Evolutionary conservation across 495 filamentous ascomycete genomes (phyloP).

Genomic region (Podospora tetraspora): DNA sequence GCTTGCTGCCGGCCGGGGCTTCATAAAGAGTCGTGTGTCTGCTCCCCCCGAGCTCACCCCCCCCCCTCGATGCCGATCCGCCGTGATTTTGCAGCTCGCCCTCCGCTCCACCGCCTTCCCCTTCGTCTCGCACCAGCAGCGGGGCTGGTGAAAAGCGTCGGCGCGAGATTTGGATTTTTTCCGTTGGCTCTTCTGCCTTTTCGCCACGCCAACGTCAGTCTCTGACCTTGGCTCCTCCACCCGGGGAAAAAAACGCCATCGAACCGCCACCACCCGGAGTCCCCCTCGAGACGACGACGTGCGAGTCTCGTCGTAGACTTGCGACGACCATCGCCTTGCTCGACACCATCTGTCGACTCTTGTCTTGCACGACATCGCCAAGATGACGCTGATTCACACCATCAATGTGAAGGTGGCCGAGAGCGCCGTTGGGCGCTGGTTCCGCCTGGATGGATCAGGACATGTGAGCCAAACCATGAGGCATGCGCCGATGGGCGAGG

Average conservation of each 20-base stretch:
- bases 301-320: neutral
- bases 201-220: neutral
- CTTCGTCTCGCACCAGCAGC: slow-evolving; percentile 4
- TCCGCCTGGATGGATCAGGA: slow-evolving; percentile 67
- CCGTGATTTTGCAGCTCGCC: slow-evolving; percentile 5
- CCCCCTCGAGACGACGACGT: neutral
- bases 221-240: neutral
- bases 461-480: slow-evolving; percentile 49
- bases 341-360: neutral
- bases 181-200: neutral
- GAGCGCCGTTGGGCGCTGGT: slow-evolving; percentile 63
- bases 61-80: neutral
- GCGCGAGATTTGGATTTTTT: slow-evolving; percentile 2
- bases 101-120: neutral
- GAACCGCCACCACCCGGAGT: neutral
- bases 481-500: neutral
- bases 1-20: neutral
- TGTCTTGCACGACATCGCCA: slow-evolving; percentile 5
- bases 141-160: slow-evolving; percentile 8
- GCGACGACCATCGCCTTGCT: neutral
- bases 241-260: neutral
- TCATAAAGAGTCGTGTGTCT: slow-evolving; percentile 17
- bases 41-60: slow-evolving; percentile 9
- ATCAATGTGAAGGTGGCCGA: slow-evolving; percentile 51
- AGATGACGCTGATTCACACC: slow-evolving; percentile 46